A percentile compares a stretch with the other conserved stretches of the same genome.
These are phyloP conservation scores for slime mould (Dictyostelium discoideum) DNA, from an alignment of 78 protist species.

Conservation along the genomic window DNA sequence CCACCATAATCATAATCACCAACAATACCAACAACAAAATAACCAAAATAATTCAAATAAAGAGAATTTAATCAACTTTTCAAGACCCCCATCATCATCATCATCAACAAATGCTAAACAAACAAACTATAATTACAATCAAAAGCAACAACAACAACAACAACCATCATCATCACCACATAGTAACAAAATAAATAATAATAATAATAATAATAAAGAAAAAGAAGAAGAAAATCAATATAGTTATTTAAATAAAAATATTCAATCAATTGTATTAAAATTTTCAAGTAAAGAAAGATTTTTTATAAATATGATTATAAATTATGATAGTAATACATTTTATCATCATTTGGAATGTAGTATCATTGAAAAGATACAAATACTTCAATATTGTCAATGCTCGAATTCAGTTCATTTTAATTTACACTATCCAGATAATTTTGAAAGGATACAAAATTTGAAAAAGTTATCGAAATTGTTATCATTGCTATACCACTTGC, in stretches of 20 bases:
- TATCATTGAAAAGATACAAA: conserved; percentile 13
- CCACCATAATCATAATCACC: background rate
- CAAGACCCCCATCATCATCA: background rate
- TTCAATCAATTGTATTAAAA: background rate
- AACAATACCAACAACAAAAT: background rate
- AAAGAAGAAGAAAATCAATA: background rate
- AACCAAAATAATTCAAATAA: background rate
- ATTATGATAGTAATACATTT: conserved; percentile 11
- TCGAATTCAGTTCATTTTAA: conserved; percentile 38
- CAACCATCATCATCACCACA: background rate
- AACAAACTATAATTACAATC: background rate
- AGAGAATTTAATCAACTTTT: conserved; percentile 3
- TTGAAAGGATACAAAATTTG: conserved; percentile 6
- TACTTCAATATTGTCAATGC: conserved; percentile 53
- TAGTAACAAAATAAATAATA: background rate
- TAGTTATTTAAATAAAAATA: background rate
- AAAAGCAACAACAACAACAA: background rate
- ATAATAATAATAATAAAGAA: background rate
- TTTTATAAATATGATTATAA: conserved; percentile 26
- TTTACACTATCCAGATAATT: conserved; percentile 32
- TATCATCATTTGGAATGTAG: conserved; percentile 43
- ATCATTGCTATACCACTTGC: conserved; percentile 12
- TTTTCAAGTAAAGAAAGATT: conserved; percentile 31
- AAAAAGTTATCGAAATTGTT: conserved; percentile 2
- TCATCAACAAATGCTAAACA: background rate